Evolutionary conservation across 345 rosid species (phyloP), one percentile per base, ranked within the genome.

Genomic region (Linum trigynum): DNA sequence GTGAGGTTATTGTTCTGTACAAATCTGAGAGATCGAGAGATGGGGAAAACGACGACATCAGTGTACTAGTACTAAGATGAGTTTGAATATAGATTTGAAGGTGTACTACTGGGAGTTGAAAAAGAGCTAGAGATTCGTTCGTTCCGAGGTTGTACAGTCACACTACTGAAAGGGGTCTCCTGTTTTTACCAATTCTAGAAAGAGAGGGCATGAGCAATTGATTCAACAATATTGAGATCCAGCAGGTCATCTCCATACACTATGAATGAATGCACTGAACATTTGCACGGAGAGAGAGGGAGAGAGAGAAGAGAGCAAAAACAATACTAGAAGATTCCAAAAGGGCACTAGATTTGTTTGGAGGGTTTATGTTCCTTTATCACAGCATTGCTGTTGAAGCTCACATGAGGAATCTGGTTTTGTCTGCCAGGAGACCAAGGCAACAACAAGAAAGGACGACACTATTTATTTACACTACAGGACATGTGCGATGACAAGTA

Each of bases 1-100:
- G 90, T 85, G 71, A 94, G 79, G 70, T 86, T 86, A 71, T 94
- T 94, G 87, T 90, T 90, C 72, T 94, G 91, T 65, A 94, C 74
- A 77, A 79, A 88, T 67, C 99, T 94, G 83, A 58, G 70, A 69
- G 59, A 23, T n/a, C 32, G 61, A 63, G 61, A 70, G 68, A 48
- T 2, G 14, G 53, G 9, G 14, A 23, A 23, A 23, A 23, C 32
- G 32, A 23, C 32, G 32, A 23, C 32, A 23, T 23, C 32, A 23
- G n/a, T n/a, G n/a, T n/a, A n/a, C n/a, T n/a, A n/a, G n/a, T n/a
- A n/a, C n/a, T n/a, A n/a, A n/a, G n/a, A n/a, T n/a, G n/a, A n/a
- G n/a, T n/a, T n/a, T n/a, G n/a, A n/a, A n/a, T n/a, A n/a, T n/a
- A n/a, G n/a, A n/a, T n/a, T n/a, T n/a, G n/a, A n/a, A n/a, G 66